A percentile compares a stretch with the other conserved stretches of the same genome.
These are phyloP conservation scores for Lentinula sp. DNA, from an alignment of 768 basidiomycete genomes.

Conservation along the genomic window DNA sequence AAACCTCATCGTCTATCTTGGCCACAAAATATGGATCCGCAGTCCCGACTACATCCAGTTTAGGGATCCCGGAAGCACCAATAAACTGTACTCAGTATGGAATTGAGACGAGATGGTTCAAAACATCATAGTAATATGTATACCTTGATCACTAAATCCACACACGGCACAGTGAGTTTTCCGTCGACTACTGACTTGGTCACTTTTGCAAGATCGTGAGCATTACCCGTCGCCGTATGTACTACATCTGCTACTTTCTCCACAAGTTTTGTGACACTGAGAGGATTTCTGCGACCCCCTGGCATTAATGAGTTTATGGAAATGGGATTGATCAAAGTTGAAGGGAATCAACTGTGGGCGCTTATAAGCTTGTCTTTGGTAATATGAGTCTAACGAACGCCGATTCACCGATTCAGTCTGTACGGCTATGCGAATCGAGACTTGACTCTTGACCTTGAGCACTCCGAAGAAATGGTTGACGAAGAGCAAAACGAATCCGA, in stretches of 20 bases:
- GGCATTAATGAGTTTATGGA: constrained; percentile 29
- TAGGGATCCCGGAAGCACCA: constrained; percentile 62
- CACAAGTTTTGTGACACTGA: constrained; percentile 29
- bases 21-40: constrained; percentile 74
- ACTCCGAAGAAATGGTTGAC: no score
- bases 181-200: constrained; percentile 23
- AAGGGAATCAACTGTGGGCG: not conserved
- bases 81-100: constrained; percentile 44
- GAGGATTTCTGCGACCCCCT: constrained; percentile 46
- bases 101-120: not conserved
- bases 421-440: no score
- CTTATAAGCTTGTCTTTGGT: not conserved
- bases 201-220: constrained; percentile 25
- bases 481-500: no score
- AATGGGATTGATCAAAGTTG: not conserved
- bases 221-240: constrained; percentile 22
- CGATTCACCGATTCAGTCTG: no score
- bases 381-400: no score
- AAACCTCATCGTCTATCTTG: constrained; percentile 55
- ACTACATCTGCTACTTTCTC: constrained; percentile 19
- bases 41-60: constrained; percentile 58
- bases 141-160: constrained; percentile 56
- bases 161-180: constrained; percentile 35
- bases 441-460: no score
- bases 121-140: not conserved